Evolutionary conservation across 2,329 filamentous ascomycete genomes (phyloP), one percentile per base, ranked within the genome.

Genomic region (Helotiales sp.): DNA sequence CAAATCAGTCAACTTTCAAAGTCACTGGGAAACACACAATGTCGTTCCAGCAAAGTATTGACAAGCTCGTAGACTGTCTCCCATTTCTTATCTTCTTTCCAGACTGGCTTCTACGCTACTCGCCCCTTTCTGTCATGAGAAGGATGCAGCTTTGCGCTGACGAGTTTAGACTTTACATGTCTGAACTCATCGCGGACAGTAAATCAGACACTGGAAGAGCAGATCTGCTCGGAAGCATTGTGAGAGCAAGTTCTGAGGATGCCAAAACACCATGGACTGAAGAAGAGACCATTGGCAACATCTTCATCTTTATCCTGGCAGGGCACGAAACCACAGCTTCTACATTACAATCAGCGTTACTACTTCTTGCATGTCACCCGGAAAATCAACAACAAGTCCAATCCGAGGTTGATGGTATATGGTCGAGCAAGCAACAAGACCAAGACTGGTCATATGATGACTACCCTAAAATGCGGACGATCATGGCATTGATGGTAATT

Each of bases 301-400:
- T 88, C 30, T 87, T 86, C 61, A 76, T 86, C 65, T 83, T 84
- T 71, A 77, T 81, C 59, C 77, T 92, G 1, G 89, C 90, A 0
- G 90, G 89, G 13, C 88, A 93, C 71, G 90, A 93, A 71, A 92
- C 89, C 1, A 87, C 88, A 1, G 88, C 89, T 52, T 90, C 88
- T 70, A 81, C 83, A 3, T 76, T 91, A 36, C 86, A 91, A 72
- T 91, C 88, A 68, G 79, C 84, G 3, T 72, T 91, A 7, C 68
- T 90, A 30, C 79, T 84, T 62, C 80, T 93, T 3, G 89, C 88
- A 13, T 80, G 83, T 66, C 79, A 88, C 63, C 83, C 83, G 13
- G 71, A 77, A 0, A 80, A 81, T 1, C 89, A 93, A 68, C 79
- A 81, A 24, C 77, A 76, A 7, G 73, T 93, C 2, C 89, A 92